These are phyloP conservation scores for Suillus bovinus DNA, from an alignment of 768 basidiomycete genomes.

Conservation along the genomic window DNA sequence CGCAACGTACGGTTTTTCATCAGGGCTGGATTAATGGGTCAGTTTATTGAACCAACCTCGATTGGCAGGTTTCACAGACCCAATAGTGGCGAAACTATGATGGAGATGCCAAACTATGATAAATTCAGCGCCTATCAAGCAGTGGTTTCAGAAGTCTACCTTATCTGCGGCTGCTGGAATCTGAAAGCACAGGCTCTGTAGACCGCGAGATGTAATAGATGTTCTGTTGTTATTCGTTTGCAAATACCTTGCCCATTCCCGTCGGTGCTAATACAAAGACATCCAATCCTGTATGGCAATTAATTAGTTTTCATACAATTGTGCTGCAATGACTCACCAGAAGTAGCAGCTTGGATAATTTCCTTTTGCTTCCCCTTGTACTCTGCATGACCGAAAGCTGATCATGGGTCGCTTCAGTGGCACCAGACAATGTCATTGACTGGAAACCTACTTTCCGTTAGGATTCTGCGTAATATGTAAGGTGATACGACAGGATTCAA, in stretches of 20 bases:
- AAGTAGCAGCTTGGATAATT: slow-evolving; percentile 69
- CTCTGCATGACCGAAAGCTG: slow-evolving; percentile 67
- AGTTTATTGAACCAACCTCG: background rate
- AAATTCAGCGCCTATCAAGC: background rate
- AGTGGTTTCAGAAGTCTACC: slow-evolving; percentile 31
- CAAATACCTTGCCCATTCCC: slow-evolving; percentile 80
- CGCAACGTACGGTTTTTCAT: slow-evolving; percentile 74
- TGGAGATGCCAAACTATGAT: slow-evolving; percentile 63
- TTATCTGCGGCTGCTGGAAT: slow-evolving; percentile 70
- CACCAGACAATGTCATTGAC: background rate
- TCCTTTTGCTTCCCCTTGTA: slow-evolving; percentile 81
- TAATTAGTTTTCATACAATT: background rate
- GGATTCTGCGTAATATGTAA: slow-evolving; percentile 15
- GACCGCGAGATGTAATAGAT: background rate
- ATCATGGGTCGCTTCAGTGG: background rate
- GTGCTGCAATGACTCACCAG: slow-evolving; percentile 40
- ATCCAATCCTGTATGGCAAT: slow-evolving; percentile 51
- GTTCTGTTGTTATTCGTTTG: background rate
- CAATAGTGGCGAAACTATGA: slow-evolving; percentile 77
- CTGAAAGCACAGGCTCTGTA: slow-evolving; percentile 83
- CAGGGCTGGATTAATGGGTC: slow-evolving; percentile 47
- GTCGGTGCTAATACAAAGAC: slow-evolving; percentile 84
- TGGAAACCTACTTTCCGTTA: slow-evolving; percentile 25
- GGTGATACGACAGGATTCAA: background rate
- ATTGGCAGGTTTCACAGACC: slow-evolving; percentile 41